Percentiles rank a stretch among this genome's conserved stretches.
These are phyloP conservation scores for Collybia nuda DNA, from an alignment of 768 basidiomycete species.

Conservation along the genomic window DNA sequence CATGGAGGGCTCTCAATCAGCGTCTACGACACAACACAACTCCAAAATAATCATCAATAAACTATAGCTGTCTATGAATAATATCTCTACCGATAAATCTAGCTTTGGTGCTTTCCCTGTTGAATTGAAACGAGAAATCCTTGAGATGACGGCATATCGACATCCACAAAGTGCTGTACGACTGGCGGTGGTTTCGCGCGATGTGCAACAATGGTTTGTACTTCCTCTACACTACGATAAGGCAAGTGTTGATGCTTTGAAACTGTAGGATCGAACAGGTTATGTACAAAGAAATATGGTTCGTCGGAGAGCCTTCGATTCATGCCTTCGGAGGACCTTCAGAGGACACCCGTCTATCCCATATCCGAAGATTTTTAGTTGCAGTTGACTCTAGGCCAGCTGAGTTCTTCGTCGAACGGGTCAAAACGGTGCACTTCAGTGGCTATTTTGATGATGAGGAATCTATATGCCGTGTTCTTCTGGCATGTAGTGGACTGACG, in stretches of 20 bases:
- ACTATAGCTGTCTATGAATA: too few relatives aligned
- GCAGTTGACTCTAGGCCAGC: not conserved
- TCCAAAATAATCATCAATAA: too few relatives aligned
- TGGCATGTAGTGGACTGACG: conserved; percentile 4
- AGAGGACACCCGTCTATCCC: not conserved
- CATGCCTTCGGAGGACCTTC: too few relatives aligned
- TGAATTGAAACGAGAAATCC: conserved; percentile 19
- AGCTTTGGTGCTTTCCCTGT: conserved; percentile 6
- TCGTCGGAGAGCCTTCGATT: conserved; percentile 6
- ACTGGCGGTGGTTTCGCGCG: conserved; percentile 14
- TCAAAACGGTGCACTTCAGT: conserved; percentile 3
- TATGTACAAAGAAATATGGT: conserved; percentile 17
- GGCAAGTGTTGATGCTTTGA: not conserved
- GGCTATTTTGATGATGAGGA: conserved; percentile 1
- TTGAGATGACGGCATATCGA: conserved; percentile 12
- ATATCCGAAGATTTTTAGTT: not conserved
- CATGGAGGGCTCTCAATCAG: too few relatives aligned
- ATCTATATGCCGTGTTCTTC: conserved; percentile 3
- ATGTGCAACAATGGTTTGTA: conserved; percentile 14
- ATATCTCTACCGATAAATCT: too few relatives aligned
- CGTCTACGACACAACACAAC: too few relatives aligned
- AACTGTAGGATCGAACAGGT: conserved; percentile 15
- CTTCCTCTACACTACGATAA: not conserved
- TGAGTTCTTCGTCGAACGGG: conserved; percentile 4
- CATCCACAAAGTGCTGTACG: conserved; percentile 9